Conservation (phyloP, 2,329 filamentous ascomycete species). For the Raffaelea ambrosiae region DNA sequence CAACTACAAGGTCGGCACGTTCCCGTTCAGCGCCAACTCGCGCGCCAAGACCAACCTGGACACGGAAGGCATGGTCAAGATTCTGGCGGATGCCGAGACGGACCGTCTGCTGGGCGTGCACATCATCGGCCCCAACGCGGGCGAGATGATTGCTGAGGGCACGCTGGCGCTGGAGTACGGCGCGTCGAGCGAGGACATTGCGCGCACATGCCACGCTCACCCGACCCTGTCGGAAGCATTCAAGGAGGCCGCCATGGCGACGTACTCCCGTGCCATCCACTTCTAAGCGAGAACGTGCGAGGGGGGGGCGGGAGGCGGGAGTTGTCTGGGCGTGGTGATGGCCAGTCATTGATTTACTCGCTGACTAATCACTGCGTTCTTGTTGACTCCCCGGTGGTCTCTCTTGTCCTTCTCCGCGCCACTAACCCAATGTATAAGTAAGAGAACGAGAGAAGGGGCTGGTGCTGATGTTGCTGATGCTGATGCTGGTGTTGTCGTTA, state of each 20-base stretch:
- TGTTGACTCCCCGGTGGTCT: too few relatives aligned
- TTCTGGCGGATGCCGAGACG: slow-evolving; percentile 91
- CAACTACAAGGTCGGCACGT: slow-evolving; percentile 86
- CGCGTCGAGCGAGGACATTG: slow-evolving; percentile 89
- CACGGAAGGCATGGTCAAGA: slow-evolving; percentile 93
- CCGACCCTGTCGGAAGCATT: slow-evolving; percentile 94
- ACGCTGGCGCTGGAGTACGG: slow-evolving; percentile 94
- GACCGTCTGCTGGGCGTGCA: slow-evolving; percentile 92
- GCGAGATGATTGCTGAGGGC: slow-evolving; percentile 98
- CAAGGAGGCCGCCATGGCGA: slow-evolving; percentile 99
- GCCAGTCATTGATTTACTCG: too few relatives aligned
- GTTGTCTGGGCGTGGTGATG: neutral
- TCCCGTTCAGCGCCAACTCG: slow-evolving; percentile 97
- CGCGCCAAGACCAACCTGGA: slow-evolving; percentile 98
- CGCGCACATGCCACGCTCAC: slow-evolving; percentile 91
- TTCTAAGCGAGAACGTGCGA: slow-evolving; percentile 47
- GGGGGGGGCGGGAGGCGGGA: too few relatives aligned
- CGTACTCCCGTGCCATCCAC: slow-evolving; percentile 91
- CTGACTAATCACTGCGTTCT: too few relatives aligned
- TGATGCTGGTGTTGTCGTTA: too few relatives aligned
- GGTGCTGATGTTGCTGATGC: too few relatives aligned
- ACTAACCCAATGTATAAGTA: too few relatives aligned
- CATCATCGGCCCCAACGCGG: slow-evolving; percentile 91
- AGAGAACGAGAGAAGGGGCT: too few relatives aligned
- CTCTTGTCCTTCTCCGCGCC: too few relatives aligned